A percentile compares a stretch with the other conserved stretches of the same genome.
Evolutionary conservation across 1,139 yeast species (phyloP).

Genomic region (Saccharomycopsis hybrid): DNA sequence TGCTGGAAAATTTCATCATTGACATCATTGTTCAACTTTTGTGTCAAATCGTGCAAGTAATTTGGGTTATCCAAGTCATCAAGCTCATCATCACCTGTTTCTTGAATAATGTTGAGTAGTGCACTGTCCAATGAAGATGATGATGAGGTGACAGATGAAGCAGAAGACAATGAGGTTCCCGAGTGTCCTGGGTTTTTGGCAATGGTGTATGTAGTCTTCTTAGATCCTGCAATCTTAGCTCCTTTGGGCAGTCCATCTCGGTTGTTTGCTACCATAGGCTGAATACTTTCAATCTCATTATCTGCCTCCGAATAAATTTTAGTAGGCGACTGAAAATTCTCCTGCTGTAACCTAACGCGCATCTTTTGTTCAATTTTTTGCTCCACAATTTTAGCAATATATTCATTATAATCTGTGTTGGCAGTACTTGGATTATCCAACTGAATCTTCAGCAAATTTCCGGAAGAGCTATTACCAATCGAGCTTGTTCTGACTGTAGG

Average conservation of each 20-base stretch:
- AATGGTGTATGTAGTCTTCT: background rate
- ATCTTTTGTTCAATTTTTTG: slow-evolving; percentile 15
- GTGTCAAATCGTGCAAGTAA: slow-evolving; percentile 9
- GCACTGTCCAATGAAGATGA: slow-evolving; percentile 1
- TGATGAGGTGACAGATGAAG: background rate
- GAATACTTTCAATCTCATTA: background rate
- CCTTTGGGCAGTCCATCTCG: background rate
- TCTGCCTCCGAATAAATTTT: background rate
- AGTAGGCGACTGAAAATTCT: background rate
- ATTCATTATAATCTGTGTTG: slow-evolving; percentile 5
- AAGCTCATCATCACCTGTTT: background rate
- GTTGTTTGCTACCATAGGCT: no score
- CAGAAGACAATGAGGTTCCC: no score
- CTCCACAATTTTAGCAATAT: slow-evolving; percentile 11
- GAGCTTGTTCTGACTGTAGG: background rate
- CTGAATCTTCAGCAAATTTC: slow-evolving; percentile 4
- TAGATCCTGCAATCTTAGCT: background rate
- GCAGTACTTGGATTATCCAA: slow-evolving; percentile 2
- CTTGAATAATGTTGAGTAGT: slow-evolving; percentile 4
- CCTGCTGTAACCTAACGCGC: background rate
- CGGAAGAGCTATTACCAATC: slow-evolving; percentile 4
- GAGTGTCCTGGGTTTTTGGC: no score
- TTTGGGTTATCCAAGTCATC: slow-evolving; percentile 9
- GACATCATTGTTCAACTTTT: slow-evolving; percentile 19
- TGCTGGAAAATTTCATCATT: slow-evolving; percentile 16